Base-by-base conservation (phyloP, 176 grass and related monocot genomes). In the Raddia distichophylla region DNA sequence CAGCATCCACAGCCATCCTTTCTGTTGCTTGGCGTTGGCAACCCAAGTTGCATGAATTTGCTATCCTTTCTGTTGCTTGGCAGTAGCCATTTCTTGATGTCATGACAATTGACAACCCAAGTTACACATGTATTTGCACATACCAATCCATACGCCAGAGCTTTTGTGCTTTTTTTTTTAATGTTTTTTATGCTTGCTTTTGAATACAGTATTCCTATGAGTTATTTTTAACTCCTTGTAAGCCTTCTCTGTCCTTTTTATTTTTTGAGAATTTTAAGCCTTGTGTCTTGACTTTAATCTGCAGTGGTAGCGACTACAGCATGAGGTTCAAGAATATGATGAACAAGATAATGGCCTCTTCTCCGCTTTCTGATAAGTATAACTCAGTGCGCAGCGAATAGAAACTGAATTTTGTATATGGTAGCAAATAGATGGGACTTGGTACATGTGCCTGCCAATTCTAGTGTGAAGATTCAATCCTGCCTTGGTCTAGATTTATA, bases 251-350 rank as follows among this genome's bases (percentile, higher is more conserved):
- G 0, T 27, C 27, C 27, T 27, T 27, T 27, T 27, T 27, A 27
- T 27, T 27, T 27, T 27, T 27, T 27, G 27, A 27, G 27, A 27
- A 27, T 27, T 12, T 58, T 0, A 54, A 32, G 14, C 0, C n/a
- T 6, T 19, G 46, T 56, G 17, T 82, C 58, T 80, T 74, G n/a
- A 10, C 10, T 79, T 80, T 71, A 4, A 63, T 82, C 15, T 85
- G 62, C 87, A 98, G 95, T 80, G 95, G 92, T 62, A 90, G 90
- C 2, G 90, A 98, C 74, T 98, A 90, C 78, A 93, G 92, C 48
- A 90, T 98, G 77, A 86, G 86, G 90, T 93, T 98, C 83, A 98
- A 98, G 92, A 87, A 80, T 79, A 73, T 98, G 88, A 98, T 98
- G 88, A 91, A 86, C 85, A 91, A 92, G 81, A 93, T 99, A 72